Evolutionary conservation across 2,329 filamentous ascomycete species (phyloP).

Genomic region (Thelonectria discophora): DNA sequence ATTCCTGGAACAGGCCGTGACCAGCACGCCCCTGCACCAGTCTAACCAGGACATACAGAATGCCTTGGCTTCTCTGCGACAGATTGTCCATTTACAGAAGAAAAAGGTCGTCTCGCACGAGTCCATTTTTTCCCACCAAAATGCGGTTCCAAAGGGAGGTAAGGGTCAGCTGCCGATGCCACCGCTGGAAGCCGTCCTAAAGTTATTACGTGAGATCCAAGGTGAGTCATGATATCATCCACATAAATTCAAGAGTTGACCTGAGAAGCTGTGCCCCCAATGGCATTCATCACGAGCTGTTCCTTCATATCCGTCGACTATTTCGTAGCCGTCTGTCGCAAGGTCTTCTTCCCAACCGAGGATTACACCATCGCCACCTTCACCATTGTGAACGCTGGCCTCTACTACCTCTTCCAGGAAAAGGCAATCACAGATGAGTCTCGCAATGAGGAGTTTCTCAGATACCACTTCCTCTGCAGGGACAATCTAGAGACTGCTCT

Average conservation of each 20-base stretch:
- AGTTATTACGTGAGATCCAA: slow-evolving; percentile 7
- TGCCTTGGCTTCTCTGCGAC: slow-evolving; percentile 12
- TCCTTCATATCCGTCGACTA: slow-evolving; percentile 5
- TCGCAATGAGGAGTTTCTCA: neutral
- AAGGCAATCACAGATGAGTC: neutral
- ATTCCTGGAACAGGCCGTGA: slow-evolving; percentile 14
- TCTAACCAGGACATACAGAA: slow-evolving; percentile 2
- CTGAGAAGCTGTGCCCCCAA: neutral
- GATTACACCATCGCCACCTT: slow-evolving; percentile 10
- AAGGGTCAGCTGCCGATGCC: slow-evolving; percentile 5
- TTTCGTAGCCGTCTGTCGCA: slow-evolving; percentile 1
- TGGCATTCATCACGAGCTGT: slow-evolving; percentile 10
- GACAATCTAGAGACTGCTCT: slow-evolving; percentile 15
- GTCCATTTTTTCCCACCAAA: slow-evolving; percentile 7
- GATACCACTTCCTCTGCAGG: slow-evolving; percentile 6
- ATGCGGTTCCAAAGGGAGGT: neutral
- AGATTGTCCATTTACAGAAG: slow-evolving; percentile 5
- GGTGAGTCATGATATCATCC: neutral
- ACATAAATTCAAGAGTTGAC: neutral
- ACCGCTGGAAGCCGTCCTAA: slow-evolving; percentile 4
- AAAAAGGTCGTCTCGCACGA: slow-evolving; percentile 5
- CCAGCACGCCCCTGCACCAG: slow-evolving; percentile 3
- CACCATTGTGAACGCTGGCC: slow-evolving; percentile 12
- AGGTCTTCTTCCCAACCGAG: slow-evolving; percentile 10
- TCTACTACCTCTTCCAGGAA: slow-evolving; percentile 11